These are phyloP conservation scores for Hygrocybe punicea DNA, from an alignment of 768 basidiomycete genomes.

Conservation along the genomic window DNA sequence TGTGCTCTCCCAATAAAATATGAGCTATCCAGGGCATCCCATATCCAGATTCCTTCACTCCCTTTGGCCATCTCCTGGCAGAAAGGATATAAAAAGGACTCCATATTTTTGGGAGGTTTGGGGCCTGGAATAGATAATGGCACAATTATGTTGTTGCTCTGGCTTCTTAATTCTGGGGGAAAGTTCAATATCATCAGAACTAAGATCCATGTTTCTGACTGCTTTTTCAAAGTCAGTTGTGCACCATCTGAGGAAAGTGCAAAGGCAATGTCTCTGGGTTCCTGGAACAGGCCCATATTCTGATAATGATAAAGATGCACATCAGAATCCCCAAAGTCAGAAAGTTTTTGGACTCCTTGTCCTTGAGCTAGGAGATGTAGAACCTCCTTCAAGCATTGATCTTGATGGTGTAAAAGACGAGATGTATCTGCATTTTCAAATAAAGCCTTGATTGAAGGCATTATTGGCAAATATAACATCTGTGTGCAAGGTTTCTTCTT, in stretches of 20 bases:
- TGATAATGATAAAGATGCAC: conserved; percentile 20
- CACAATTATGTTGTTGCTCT: conserved; percentile 18
- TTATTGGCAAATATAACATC: conserved; percentile 20
- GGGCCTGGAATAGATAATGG: conserved; percentile 26
- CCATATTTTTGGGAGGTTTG: conserved; percentile 27
- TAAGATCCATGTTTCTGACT: conserved; percentile 27
- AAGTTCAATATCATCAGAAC: conserved; percentile 23
- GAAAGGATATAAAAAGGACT: conserved; percentile 23
- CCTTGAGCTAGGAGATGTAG: conserved; percentile 19
- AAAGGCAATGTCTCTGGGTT: conserved; percentile 21
- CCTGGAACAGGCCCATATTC: conserved; percentile 21
- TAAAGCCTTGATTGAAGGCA: conserved; percentile 24
- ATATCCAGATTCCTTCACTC: conserved; percentile 33
- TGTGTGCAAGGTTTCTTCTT: conserved; percentile 19
- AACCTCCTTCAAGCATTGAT: conserved; percentile 18
- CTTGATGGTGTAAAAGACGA: conserved; percentile 20
- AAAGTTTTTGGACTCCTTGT: conserved; percentile 9
- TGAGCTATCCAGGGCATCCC: conserved; percentile 27
- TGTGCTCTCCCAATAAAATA: conserved; percentile 21
- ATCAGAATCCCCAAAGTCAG: conserved; percentile 25
- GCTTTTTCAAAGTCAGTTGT: conserved; percentile 34
- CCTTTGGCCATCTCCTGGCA: conserved; percentile 28
- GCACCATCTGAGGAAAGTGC: conserved; percentile 29
- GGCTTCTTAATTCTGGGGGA: conserved; percentile 20
- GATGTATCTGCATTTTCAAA: conserved; percentile 28